Percentiles rank a stretch among this genome's conserved stretches.
Conservation (phyloP, 2,329 filamentous ascomycete species). For the Dactylellina drechsleri region DNA sequence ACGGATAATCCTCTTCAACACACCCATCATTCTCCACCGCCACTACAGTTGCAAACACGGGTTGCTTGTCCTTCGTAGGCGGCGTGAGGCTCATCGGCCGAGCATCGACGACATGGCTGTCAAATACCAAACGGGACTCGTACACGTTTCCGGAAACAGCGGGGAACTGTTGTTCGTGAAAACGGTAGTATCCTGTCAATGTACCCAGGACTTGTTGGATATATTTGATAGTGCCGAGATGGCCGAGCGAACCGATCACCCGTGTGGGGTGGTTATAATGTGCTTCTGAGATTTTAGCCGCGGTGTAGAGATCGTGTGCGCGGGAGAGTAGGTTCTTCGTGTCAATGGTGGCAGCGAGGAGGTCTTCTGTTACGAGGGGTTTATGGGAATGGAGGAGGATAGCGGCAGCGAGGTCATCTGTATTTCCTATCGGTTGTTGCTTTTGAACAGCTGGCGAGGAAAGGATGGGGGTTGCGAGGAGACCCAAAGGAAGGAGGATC, state of each 20-base stretch:
- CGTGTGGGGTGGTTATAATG: constrained; percentile 76
- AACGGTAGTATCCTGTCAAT: constrained; percentile 69
- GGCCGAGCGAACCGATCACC: constrained; percentile 75
- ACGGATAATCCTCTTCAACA: constrained; percentile 71
- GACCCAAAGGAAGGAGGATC: constrained; percentile 22
- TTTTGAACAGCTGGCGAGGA: constrained; percentile 5
- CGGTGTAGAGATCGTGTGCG: constrained; percentile 71
- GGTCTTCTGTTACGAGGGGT: constrained; percentile 21
- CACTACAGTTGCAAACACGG: constrained; percentile 71
- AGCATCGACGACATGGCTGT: constrained; percentile 65
- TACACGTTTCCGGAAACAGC: constrained; percentile 71
- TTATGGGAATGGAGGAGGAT: constrained; percentile 35
- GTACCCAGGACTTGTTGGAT: constrained; percentile 66
- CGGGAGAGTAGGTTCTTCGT: constrained; percentile 69
- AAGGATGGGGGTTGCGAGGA: constrained; percentile 24
- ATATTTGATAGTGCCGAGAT: constrained; percentile 73
- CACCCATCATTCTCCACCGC: constrained; percentile 73
- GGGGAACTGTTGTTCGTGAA: constrained; percentile 73
- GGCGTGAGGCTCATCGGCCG: constrained; percentile 74
- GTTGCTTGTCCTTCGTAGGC: constrained; percentile 70
- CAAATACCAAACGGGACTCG: constrained; percentile 70
- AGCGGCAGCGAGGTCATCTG: constrained; percentile 13
- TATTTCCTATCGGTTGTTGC: constrained; percentile 18
- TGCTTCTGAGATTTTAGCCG: constrained; percentile 69
- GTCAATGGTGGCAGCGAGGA: constrained; percentile 63